Conservation (phyloP, 208 protist genomes). For the Leishmania amazonensis region DNA sequence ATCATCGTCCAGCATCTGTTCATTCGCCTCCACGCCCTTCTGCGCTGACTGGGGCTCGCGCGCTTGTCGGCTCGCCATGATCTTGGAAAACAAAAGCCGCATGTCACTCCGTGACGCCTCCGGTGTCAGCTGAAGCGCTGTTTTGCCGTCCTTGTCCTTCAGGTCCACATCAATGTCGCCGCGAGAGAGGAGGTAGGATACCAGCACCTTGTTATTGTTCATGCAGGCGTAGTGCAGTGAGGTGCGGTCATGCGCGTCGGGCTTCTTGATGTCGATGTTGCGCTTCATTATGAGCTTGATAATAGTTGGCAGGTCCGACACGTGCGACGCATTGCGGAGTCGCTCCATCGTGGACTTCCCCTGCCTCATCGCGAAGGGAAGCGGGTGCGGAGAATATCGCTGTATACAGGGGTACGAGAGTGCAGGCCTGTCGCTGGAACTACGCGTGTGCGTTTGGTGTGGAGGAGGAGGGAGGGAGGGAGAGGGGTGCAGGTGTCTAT, state of each 20-base stretch:
- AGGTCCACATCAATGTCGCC: slow-evolving; percentile 43
- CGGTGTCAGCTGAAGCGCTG: slow-evolving; percentile 58
- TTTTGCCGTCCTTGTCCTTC: slow-evolving; percentile 57
- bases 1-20: slow-evolving; percentile 51
- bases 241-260: slow-evolving; percentile 60
- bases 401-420: neutral
- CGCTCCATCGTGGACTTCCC: slow-evolving; percentile 25
- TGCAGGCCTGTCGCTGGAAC: neutral
- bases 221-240: slow-evolving; percentile 77
- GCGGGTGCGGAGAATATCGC: neutral
- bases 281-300: slow-evolving; percentile 55
- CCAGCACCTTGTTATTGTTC: slow-evolving; percentile 37
- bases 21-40: slow-evolving; percentile 49
- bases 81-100: slow-evolving; percentile 64
- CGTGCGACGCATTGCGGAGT: slow-evolving; percentile 9
- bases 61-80: slow-evolving; percentile 40
- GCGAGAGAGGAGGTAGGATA: slow-evolving; percentile 52
- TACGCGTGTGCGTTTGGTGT: neutral
- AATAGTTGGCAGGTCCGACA: slow-evolving; percentile 42
- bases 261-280: slow-evolving; percentile 54
- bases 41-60: slow-evolving; percentile 20
- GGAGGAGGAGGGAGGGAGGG: neutral
- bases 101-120: slow-evolving; percentile 34
- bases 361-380: slow-evolving; percentile 1
- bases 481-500: neutral